Evolutionary conservation across 2,329 filamentous ascomycete genomes (phyloP), one percentile per base, ranked within the genome.

Genomic region (Cytospora mali): DNA sequence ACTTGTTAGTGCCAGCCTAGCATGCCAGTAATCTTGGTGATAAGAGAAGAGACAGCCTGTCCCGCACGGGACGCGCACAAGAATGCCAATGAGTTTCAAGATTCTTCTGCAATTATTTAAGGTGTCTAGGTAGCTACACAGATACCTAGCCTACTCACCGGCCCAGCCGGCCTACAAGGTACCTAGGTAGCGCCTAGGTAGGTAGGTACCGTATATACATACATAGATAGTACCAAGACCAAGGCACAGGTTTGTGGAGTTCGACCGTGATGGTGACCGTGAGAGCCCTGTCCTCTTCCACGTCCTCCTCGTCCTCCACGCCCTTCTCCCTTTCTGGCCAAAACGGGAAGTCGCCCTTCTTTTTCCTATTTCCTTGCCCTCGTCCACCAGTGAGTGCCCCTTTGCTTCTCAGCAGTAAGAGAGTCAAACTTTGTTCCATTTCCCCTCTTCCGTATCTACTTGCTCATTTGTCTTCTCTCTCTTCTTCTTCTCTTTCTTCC

Each of bases 401-500:
- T 21, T 46, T 46, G 42, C 42, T 46, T 49, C 35, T 49, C 53
- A 42, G n/a, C 52, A 42, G n/a, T n/a, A 23, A 16, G 29, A 48
- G 50, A 60, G 6, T 48, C 46, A 52, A 48, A 39, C 50, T 33
- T 25, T 28, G 33, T 54, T 28, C 49, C 25, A 53, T 16, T 29
- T 2, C 50, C 11, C n/a, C 50, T 25, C 39, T 21, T 33, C n/a
- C 35, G 1, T 25, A 51, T 31, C 35, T 39, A 33, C 28, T 48
- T 59, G 49, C 52, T 54, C 23, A 27, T 55, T 16, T 25, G n/a
- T 56, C n/a, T n/a, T n/a, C n/a, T n/a, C n/a, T 61, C 46, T 55
- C 48, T n/a, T 42, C 55, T 60, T 57, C 62, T 62, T 60, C 62
- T 42, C 29, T 62, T 54, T 64, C 59, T 63, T 59, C 61, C 59